Evolutionary conservation across 345 rosid species (phyloP), one percentile per base, ranked within the genome.

Genomic region (Pistacia vera): DNA sequence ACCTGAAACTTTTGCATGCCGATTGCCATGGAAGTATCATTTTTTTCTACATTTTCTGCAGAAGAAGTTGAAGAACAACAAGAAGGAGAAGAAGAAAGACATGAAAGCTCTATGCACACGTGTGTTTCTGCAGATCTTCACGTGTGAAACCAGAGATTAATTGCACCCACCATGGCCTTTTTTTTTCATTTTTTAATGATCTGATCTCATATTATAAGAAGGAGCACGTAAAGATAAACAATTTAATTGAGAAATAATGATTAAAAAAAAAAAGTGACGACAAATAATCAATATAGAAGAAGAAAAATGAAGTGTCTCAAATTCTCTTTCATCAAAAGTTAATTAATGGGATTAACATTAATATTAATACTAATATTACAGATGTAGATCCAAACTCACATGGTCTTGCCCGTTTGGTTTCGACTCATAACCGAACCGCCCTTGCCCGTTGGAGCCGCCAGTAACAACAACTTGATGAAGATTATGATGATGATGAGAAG

Each of bases 321-420:
- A 63, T 59, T 12, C 12, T 35, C 51, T 64, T 41, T 70, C 35
- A 68, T 63, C 61, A 64, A 74, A 54, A 58, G 73, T 66, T 52
- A 52, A 60, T 66, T 33, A 13, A 33, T 33, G 4, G 35, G 13
- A 4, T 16, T 56, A 56, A 33, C 13, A 30, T 2, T 30, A 30
- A 5, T 62, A 0, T 8, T 35, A 52, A 17, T 52, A 30, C 33
- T 52, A 49, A 44, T 57, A 80, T 86, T 88, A 95, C 84, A 95
- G 94, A 83, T 86, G 97, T 81, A 95, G 98, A 90, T 95, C 99
- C 85, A 95, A 92, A 86, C 99, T 95, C 88, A 95, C 96, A 77
- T 88, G 92, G 74, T 92, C 95, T 81, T 91, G 88, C 70, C 84
- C 83, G 73, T 81, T 88, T 0, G 87, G 55, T 79, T 91, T 89